These are phyloP conservation scores for Aspergillus proliferans DNA, from an alignment of 2,329 filamentous ascomycete species.

Conservation along the genomic window DNA sequence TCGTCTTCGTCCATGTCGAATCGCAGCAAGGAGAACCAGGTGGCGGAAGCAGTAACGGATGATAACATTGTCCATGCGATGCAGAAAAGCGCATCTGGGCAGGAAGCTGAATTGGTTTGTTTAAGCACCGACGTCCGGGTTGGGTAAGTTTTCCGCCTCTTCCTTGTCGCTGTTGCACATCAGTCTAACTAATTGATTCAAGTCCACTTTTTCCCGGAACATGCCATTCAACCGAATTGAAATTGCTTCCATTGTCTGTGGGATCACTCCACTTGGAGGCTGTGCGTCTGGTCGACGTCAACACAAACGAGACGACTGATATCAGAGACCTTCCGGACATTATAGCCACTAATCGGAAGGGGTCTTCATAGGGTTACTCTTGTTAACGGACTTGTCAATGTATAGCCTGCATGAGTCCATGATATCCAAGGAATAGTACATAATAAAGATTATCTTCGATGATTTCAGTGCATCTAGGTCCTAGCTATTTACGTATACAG, in stretches of 20 bases:
- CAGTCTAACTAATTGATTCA: constrained; percentile 1
- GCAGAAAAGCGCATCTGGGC: constrained; percentile 45
- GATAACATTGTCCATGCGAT: constrained; percentile 52
- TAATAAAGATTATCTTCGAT: too few species aligned
- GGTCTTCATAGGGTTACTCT: background rate
- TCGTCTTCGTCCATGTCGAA: constrained; percentile 40
- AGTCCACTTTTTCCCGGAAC: constrained; percentile 50
- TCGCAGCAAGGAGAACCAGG: constrained; percentile 24
- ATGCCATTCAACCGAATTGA: constrained; percentile 52
- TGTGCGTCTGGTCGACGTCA: constrained; percentile 50
- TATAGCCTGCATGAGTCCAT: too few species aligned
- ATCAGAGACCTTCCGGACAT: constrained; percentile 53
- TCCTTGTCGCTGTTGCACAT: background rate
- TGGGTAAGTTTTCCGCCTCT: constrained; percentile 40
- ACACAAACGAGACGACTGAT: constrained; percentile 50
- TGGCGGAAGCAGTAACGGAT: constrained; percentile 51
- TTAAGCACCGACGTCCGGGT: constrained; percentile 54
- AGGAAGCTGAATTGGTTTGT: constrained; percentile 49
- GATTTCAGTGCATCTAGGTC: too few species aligned
- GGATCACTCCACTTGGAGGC: constrained; percentile 50
- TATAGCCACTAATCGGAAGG: constrained; percentile 31
- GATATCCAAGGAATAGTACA: too few species aligned
- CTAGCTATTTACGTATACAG: too few species aligned
- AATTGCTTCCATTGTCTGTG: constrained; percentile 46
- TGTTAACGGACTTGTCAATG: too few species aligned